Evolutionary conservation across 371 early-diverging fungal genomes (phyloP).

Genomic region (Mucor saturninus): DNA sequence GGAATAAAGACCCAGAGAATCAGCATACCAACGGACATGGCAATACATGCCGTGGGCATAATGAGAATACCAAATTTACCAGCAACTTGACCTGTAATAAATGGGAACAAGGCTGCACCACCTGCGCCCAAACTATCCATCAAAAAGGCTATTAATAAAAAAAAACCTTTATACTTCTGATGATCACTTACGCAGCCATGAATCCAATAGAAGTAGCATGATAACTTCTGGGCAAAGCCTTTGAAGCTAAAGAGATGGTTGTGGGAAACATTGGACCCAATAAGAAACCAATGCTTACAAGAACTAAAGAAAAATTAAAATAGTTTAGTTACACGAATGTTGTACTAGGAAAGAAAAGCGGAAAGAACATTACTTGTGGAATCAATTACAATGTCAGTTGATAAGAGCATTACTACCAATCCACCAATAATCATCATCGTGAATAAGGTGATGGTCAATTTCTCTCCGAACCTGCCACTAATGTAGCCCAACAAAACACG

Average conservation of each 20-base stretch:
- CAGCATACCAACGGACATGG: conserved; percentile 29
- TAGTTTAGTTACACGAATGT: neutral
- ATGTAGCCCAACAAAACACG: conserved; percentile 39
- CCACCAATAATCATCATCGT: conserved; percentile 24
- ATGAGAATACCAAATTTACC: conserved; percentile 34
- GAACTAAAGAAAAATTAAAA: conserved; percentile 6
- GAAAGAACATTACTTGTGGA: conserved; percentile 21
- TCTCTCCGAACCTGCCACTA: conserved; percentile 36
- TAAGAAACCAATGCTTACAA: conserved; percentile 31
- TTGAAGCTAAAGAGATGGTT: conserved; percentile 38
- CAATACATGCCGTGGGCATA: conserved; percentile 34
- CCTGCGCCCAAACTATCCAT: conserved; percentile 39
- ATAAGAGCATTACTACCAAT: conserved; percentile 20
- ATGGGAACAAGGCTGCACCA: conserved; percentile 46
- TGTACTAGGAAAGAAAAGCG: neutral
- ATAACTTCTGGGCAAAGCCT: conserved; percentile 35
- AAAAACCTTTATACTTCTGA: neutral
- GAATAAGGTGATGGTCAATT: conserved; percentile 34
- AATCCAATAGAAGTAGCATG: conserved; percentile 45
- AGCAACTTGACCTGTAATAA: conserved; percentile 37
- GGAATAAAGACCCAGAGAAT: conserved; percentile 39
- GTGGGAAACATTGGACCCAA: conserved; percentile 48
- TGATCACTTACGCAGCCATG: conserved; percentile 34
- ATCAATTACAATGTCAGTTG: conserved; percentile 19
- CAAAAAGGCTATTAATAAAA: neutral